Evolutionary conservation across 177 flowering plant genomes (phyloP), one percentile per base, ranked within the genome.

Genomic region (Vitis hybrid): DNA sequence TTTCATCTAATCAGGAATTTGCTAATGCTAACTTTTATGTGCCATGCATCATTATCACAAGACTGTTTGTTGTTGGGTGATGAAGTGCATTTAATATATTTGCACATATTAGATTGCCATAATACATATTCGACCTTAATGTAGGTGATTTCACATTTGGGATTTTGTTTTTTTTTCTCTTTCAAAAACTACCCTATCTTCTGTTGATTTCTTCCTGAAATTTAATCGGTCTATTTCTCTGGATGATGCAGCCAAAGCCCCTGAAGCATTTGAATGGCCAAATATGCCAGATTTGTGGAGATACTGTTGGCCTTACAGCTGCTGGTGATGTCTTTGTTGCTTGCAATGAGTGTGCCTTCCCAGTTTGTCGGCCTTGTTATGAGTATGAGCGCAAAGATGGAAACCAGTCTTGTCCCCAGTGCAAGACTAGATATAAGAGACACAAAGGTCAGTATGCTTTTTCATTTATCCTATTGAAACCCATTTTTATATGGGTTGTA

Each of bases 321-420:
- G 72, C 54, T 8, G 93, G 97, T 52, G 97, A 93, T 75, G 78
- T 86, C 21, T 96, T 96, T 83, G 98, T 96, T 64, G 98, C 99
- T 69, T 96, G 99, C 84, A 91, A 96, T 78, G 99, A 96, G 75
- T 96, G 99, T 84, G 99, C 89, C 9, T 96, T 93, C 74, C 99
- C 99, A 1, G 97, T 96, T 56, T 96, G 99, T 71, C 86, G 94
- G 59, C 85, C 95, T 74, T 96, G 99, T 76, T 96, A 96, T 79
- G 99, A 93, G 78, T 96, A 93, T 62, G 99, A 93, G 82, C 77
- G 98, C 55, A 91, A 82, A 83, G 99, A 96, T 74, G 97, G 99
- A 62, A 92, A 85, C 72, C 92, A 84, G 73, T 77, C 87, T 73
- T 96, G 99, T 62, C 98, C 97, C 10, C 97, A 91, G 82, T 96